Percentiles rank a stretch among this genome's conserved stretches.
phyloP scores from a whole-genome alignment of 352 stramenopile species.

The Aphanomyces stellatus region DNA sequence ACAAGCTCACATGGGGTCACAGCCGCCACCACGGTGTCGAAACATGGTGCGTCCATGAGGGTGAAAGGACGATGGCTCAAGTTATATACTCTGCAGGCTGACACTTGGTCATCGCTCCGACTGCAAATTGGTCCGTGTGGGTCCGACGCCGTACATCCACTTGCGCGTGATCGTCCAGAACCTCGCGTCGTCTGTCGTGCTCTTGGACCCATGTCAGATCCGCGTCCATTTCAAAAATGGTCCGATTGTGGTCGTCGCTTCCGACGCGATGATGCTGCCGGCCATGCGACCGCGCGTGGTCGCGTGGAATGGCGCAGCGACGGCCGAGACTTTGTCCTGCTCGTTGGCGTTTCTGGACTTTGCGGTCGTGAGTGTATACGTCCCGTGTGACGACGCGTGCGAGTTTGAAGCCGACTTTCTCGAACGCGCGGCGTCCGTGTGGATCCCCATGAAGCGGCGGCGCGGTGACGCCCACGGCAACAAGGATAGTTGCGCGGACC shows the following conservation, averaged over 20 bases:
- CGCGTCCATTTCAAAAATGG: conserved; percentile 66
- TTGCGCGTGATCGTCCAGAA: conserved; percentile 66
- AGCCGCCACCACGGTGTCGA: conserved; percentile 53
- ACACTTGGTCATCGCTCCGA: conserved; percentile 61
- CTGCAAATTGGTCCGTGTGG: conserved; percentile 36
- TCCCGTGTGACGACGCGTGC: conserved; percentile 52
- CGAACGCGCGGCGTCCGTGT: conserved; percentile 40
- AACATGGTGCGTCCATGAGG: conserved; percentile 27
- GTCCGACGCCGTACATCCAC: conserved; percentile 39
- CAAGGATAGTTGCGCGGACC: conserved; percentile 38
- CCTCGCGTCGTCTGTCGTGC: conserved; percentile 39
- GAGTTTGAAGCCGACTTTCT: conserved; percentile 75
- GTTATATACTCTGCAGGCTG: conserved; percentile 23
- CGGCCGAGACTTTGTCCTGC: conserved; percentile 23
- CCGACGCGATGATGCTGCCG: conserved; percentile 2
- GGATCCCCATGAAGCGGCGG: conserved; percentile 54
- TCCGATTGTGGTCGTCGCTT: conserved; percentile 30
- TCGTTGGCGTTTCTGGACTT: conserved; percentile 57
- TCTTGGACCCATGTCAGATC: conserved; percentile 49
- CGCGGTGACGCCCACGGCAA: too few relatives aligned
- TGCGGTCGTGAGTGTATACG: conserved; percentile 45
- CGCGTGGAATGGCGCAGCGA: conserved; percentile 38
- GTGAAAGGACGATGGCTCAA: neutral
- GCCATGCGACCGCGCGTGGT: conserved; percentile 38
- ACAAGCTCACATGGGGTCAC: conserved; percentile 62